phyloP scores from a whole-genome alignment of 108 stramenopile species.

The Pseudonitzschia pungens region DNA sequence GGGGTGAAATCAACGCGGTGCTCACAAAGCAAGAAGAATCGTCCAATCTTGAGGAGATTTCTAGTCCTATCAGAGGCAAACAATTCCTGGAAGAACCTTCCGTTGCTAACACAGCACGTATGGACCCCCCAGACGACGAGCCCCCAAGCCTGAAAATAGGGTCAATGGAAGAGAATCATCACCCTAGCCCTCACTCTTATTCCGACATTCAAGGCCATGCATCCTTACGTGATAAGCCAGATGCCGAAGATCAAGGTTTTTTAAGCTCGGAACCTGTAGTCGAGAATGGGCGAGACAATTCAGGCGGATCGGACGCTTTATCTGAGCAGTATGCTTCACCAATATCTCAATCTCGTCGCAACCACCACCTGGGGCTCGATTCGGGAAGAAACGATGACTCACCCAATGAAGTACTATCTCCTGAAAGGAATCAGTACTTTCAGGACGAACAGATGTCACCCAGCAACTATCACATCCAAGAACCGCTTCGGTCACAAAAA shows the following conservation, averaged over 20 bases:
- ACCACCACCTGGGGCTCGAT: neutral
- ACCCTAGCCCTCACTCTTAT: neutral
- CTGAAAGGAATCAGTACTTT: neutral
- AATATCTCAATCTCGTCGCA: constrained; percentile 1
- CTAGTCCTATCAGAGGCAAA: neutral
- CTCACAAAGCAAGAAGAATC: constrained; percentile 4
- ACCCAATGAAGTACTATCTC: neutral
- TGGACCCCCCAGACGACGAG: constrained; percentile 60
- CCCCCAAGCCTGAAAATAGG: constrained; percentile 48
- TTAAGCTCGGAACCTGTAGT: constrained; percentile 1
- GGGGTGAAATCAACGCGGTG: neutral
- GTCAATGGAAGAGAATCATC: constrained; percentile 17
- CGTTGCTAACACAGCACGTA: neutral
- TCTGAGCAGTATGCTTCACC: constrained; percentile 1
- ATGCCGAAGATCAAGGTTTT: constrained; percentile 20
- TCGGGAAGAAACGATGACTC: neutral
- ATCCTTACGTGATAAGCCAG: neutral
- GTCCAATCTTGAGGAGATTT: neutral
- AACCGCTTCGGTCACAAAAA: neutral
- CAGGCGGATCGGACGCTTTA: neutral
- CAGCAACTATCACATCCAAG: neutral
- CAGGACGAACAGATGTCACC: constrained; percentile 2
- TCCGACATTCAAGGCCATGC: neutral
- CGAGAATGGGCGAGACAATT: neutral
- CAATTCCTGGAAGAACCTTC: neutral